A percentile compares a stretch with the other conserved stretches of the same genome.
Evolutionary conservation across 331 rosid genomes (phyloP).

Genomic region (Spiraea crenata): DNA sequence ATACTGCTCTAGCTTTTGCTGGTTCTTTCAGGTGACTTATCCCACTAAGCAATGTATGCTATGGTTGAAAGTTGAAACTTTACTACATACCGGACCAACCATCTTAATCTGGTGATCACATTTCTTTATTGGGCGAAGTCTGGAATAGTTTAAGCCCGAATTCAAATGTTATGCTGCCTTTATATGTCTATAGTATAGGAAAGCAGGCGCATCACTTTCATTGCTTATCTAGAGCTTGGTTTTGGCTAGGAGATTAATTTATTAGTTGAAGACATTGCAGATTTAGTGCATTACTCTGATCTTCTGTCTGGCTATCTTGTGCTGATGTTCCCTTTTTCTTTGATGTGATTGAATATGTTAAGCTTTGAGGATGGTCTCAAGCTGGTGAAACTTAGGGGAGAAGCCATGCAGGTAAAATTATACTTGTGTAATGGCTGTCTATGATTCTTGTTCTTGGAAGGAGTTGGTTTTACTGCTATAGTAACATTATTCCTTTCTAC

Average conservation of each 20-base stretch:
- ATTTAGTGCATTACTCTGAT: constrained; percentile 22
- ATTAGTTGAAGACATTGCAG: not conserved
- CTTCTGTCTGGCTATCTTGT: constrained; percentile 3
- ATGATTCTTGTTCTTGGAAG: constrained; percentile 14
- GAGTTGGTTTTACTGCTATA: constrained; percentile 1
- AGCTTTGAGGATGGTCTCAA: constrained; percentile 99
- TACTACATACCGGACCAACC: not conserved
- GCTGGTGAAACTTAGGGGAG: constrained; percentile 96
- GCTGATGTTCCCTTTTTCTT: constrained; percentile 16
- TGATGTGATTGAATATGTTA: constrained; percentile 34
- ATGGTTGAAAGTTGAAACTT: not conserved
- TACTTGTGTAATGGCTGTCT: constrained; percentile 13
- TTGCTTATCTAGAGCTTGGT: not conserved
- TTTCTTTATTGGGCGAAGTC: not conserved
- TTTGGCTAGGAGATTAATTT: not conserved
- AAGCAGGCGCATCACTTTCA: not conserved
- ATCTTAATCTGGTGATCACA: not conserved
- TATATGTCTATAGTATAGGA: not conserved
- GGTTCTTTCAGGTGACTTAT: constrained; percentile 80
- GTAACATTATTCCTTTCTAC: constrained; percentile 12
- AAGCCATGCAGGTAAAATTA: constrained; percentile 90
- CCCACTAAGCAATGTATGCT: not conserved
- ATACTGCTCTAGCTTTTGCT: constrained; percentile 92
- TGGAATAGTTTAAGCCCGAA: not conserved
- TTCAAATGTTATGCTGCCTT: not conserved